These are phyloP conservation scores for Chamaenerion angustifolium DNA, from an alignment of 345 rosid genomes.

Conservation along the genomic window DNA sequence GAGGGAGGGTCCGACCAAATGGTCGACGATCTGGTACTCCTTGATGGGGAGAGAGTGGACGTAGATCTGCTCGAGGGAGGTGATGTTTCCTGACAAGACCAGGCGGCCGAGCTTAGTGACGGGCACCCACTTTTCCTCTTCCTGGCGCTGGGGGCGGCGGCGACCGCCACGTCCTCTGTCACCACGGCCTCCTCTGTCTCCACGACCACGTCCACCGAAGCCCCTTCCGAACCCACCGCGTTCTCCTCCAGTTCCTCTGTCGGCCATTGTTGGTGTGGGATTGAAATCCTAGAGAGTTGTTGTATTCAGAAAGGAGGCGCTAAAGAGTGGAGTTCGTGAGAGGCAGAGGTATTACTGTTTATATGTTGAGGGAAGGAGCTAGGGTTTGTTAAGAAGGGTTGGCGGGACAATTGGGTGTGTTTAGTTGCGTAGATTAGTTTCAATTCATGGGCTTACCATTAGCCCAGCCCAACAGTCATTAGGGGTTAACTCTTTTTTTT, in stretches of 20 bases:
- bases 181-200: slow-evolving; percentile 32
- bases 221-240: slow-evolving; percentile 57
- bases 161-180: slow-evolving; percentile 43
- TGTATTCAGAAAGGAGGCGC: background rate
- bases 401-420: background rate
- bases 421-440: background rate
- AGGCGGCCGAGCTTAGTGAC: slow-evolving; percentile 89
- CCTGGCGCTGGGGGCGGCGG: slow-evolving; percentile 49
- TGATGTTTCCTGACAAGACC: slow-evolving; percentile 34
- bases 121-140: slow-evolving; percentile 78
- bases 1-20: slow-evolving; percentile 47
- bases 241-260: slow-evolving; percentile 47
- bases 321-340: background rate
- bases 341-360: background rate
- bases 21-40: slow-evolving; percentile 74
- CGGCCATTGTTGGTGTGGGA: slow-evolving; percentile 32
- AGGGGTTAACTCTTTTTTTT: too few species aligned
- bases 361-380: background rate
- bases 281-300: background rate
- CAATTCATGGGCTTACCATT: background rate
- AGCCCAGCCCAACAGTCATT: too few species aligned
- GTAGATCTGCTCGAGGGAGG: slow-evolving; percentile 54
- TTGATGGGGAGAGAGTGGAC: slow-evolving; percentile 80
- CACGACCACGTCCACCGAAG: slow-evolving; percentile 37
- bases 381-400: slow-evolving; percentile 3